Evolutionary conservation across 106 monocot species (phyloP).

Genomic region (Vanilla planifolia): DNA sequence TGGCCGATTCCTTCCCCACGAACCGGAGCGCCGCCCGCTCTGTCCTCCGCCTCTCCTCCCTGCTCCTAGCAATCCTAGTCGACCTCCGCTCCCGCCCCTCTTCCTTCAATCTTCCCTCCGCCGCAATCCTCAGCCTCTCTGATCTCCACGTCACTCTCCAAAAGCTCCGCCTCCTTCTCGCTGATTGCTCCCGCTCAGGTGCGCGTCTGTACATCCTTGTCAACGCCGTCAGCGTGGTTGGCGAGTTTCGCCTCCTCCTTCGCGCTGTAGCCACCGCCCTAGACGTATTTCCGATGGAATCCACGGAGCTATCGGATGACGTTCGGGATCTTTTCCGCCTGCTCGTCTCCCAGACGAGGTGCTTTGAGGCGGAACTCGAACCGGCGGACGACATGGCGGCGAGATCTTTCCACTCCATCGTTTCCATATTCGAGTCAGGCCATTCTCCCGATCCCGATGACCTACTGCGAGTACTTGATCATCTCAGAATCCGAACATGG

Average conservation of each 20-base stretch:
- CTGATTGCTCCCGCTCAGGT: constrained; percentile 39
- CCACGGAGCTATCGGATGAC: constrained; percentile 21
- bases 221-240: constrained; percentile 29
- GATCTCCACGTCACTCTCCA: constrained; percentile 79
- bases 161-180: constrained; percentile 36
- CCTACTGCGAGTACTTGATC: constrained; percentile 32
- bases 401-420: constrained; percentile 21
- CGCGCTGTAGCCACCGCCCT: constrained; percentile 44
- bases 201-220: constrained; percentile 51
- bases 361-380: constrained; percentile 15
- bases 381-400: constrained; percentile 20
- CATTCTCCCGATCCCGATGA: constrained; percentile 17
- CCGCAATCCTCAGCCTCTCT: constrained; percentile 28
- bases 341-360: constrained; percentile 42
- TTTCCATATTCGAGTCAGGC: constrained; percentile 30
- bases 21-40: constrained; percentile 30
- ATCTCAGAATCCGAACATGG: constrained; percentile 55
- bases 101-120: neutral
- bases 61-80: constrained; percentile 25
- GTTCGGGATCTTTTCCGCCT: constrained; percentile 38
- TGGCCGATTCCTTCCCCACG: constrained; percentile 4
- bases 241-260: constrained; percentile 43
- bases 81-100: constrained; percentile 37
- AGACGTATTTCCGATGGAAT: constrained; percentile 41
- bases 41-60: constrained; percentile 9